Conservation (phyloP, 2,329 filamentous ascomycete species). For the Dactylellina sp. region DNA sequence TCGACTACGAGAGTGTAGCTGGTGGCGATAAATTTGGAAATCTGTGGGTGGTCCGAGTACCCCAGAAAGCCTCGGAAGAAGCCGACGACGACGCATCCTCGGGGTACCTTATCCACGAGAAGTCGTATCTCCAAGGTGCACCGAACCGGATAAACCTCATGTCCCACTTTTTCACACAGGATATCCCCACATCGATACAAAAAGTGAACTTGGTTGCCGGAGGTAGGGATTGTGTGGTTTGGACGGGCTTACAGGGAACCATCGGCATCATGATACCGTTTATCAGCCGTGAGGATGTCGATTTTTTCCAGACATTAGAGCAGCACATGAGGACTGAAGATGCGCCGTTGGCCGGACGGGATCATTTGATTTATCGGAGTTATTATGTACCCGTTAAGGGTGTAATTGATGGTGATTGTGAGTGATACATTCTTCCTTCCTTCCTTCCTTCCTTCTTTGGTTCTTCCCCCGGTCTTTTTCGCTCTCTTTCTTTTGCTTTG, state of each 20-base stretch:
- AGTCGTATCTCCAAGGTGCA: constrained; percentile 88
- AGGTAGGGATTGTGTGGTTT: constrained; percentile 89
- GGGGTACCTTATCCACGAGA: constrained; percentile 88
- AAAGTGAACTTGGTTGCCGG: constrained; percentile 91
- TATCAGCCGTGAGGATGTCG: constrained; percentile 87
- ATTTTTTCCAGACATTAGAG: constrained; percentile 97
- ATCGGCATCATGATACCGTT: constrained; percentile 95
- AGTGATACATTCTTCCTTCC: constrained; percentile 26
- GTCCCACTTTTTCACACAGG: constrained; percentile 89
- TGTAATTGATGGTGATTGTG: constrained; percentile 87
- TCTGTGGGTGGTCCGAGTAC: constrained; percentile 89
- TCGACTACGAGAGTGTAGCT: constrained; percentile 95
- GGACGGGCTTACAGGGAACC: constrained; percentile 94
- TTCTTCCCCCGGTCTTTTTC: background rate
- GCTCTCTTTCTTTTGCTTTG: background rate
- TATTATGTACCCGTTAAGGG: constrained; percentile 98
- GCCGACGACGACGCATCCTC: constrained; percentile 92
- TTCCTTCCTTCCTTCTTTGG: background rate
- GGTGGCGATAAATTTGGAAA: constrained; percentile 99
- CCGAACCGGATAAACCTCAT: constrained; percentile 86
- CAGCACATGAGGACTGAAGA: constrained; percentile 87
- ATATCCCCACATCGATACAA: constrained; percentile 89
- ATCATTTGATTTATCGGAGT: constrained; percentile 93
- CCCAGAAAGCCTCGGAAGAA: constrained; percentile 84
- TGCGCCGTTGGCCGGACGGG: constrained; percentile 86